Percentiles rank a stretch among this genome's conserved stretches.
phyloP scores from a whole-genome alignment of 23 red algal species.

The Gracilaria gracilis region DNA sequence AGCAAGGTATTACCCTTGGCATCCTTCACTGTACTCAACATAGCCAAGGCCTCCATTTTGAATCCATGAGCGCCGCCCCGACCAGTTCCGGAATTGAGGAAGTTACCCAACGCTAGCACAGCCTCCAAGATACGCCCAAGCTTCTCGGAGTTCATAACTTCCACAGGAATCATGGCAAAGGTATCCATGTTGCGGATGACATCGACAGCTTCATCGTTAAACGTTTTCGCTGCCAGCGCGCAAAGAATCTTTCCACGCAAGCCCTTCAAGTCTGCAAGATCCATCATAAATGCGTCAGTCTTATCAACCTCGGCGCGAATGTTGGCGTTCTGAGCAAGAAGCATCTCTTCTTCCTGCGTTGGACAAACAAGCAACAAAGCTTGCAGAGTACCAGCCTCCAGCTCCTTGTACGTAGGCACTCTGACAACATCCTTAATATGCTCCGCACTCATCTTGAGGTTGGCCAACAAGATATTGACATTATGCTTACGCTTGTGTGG shows the following conservation, averaged over 20 bases:
- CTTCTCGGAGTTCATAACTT: conserved; percentile 85
- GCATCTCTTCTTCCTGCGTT: conserved; percentile 84
- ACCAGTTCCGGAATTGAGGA: conserved; percentile 91
- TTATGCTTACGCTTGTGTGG: conserved; percentile 96
- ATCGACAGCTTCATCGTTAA: conserved; percentile 91
- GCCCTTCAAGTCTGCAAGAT: conserved; percentile 80
- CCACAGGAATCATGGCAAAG: conserved; percentile 88
- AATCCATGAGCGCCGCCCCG: conserved; percentile 92
- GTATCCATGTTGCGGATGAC: conserved; percentile 93
- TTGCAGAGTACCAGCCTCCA: conserved; percentile 83
- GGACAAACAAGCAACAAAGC: conserved; percentile 91
- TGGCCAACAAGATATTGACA: conserved; percentile 91
- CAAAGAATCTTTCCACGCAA: conserved; percentile 88
- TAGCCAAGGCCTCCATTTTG: conserved; percentile 90
- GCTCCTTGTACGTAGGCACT: conserved; percentile 79
- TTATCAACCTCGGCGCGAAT: conserved; percentile 76
- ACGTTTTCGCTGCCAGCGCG: conserved; percentile 86
- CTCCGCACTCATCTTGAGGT: conserved; percentile 89
- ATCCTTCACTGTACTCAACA: conserved; percentile 86
- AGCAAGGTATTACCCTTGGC: conserved; percentile 76
- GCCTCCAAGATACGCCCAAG: conserved; percentile 73
- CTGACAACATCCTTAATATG: conserved; percentile 83
- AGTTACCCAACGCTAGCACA: conserved; percentile 92
- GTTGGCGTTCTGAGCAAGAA: conserved; percentile 79
- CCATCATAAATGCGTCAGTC: conserved; percentile 95